Evolutionary conservation across 1,284 basidiomycete genomes (phyloP), one percentile per base, ranked within the genome.

Genomic region (Cystobasidiaceae sp.): DNA sequence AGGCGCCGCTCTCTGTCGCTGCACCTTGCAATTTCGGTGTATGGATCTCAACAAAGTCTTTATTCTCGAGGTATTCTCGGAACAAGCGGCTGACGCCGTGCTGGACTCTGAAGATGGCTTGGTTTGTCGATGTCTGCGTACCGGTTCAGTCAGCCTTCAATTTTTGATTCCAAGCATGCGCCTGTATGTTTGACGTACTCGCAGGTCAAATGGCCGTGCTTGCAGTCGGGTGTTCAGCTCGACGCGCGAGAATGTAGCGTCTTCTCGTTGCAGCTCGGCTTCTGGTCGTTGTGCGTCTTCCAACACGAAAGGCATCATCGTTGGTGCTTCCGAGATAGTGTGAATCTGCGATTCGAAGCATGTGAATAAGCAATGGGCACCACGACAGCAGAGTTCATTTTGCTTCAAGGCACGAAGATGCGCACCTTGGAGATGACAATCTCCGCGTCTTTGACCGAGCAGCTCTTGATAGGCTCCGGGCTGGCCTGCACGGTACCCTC

Each of bases 21-120:
- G 94, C 89, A 50, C 90, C 93, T 77, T 97, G 93, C 6, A 99
- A 83, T 79, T 98, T 99, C 17, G 96, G 94, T 68, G 90, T 92
- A 79, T 97, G 96, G 69, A 99, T 97, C 79, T 98, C 94, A 61
- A 86, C 85, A 76, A 96, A 96, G 33, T 86, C 86, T 64, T 87
- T 79, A 37, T 77, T 78, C 72, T 86, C 84, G 66, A 99, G 81
- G 79, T 85, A 90, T 67, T 89, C 84, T 52, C 94, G 85, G 86
- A 98, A 98, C 52, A 94, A 80, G 67, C 87, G 83, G 73, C 90
- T 86, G 55, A 98, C 88, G 27, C 83, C 93, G 50, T 90, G 87
- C 76, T 94, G 92, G 61, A 98, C 79, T 72, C 83, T 88, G 83
- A 99, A 98, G 70, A 98, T 88, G 25, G 93, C 91, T 80, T 97